Evolutionary conservation across 768 basidiomycete species (phyloP), one percentile per base, ranked within the genome.

Genomic region (Lyophyllum atratum): DNA sequence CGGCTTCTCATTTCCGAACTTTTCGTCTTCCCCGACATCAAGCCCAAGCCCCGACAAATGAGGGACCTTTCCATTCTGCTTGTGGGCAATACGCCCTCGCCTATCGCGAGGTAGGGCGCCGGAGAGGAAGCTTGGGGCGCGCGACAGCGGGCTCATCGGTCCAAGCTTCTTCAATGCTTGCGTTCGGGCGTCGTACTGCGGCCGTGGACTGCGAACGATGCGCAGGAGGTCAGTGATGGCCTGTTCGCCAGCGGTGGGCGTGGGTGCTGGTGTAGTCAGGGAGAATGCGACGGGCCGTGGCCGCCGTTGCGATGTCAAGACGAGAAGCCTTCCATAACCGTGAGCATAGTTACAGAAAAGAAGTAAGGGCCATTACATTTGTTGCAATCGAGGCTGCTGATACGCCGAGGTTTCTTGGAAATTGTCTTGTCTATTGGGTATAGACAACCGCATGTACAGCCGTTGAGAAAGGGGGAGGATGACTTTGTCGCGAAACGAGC

Each of bases 401-500:
- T 85, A 83, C 1, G 80, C 78, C 12, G 79, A 70, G 2, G 79
- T 76, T 52, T 87, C 84, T 31, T 82, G 74, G 40, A 83, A 74
- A 43, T 74, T 79, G 46, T 88, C 88, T 56, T 87, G 83, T 29
- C 76, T 72, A 44, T 78, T 82, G 0, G 80, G 71, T 46, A 79
- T 70, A 24, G 80, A 81, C 31, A 92, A 76, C 12, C 86, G 80
- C 2, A 76, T 70, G 43, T 85, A 78, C 12, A 93, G 71, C 9
- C 83, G 76, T 51, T 80, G 66, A 49, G 77, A 82, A 17, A 89
- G 74, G 0, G 91, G 89, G 19, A 90, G 75, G 33, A 93, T 84
- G 55, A 93, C 85, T 54, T 81, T 82, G 72, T 94, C 92, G 26
- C 92, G 84, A 68, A 94, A 94, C 8, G 88, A 84, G 40, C 85